Conservation (phyloP, 805 yeast species). For the Wickerhamomyces silvicola region DNA sequence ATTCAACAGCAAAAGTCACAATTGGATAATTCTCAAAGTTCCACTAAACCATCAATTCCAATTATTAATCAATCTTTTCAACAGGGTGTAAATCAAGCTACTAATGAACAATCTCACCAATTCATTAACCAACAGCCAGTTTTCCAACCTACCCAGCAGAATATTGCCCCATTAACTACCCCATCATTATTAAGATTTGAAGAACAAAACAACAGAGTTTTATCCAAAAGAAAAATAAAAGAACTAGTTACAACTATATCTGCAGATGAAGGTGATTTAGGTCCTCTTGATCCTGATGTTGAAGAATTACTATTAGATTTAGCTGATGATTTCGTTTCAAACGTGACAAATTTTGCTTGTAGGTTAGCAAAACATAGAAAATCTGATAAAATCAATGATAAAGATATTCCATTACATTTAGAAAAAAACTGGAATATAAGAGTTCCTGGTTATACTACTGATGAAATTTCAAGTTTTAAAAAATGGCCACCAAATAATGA, state of each 20-base stretch:
- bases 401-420: conserved; percentile 85
- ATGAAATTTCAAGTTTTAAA: conserved; percentile 75
- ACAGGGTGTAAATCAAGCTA: conserved; percentile 11
- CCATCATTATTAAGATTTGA: conserved; percentile 75
- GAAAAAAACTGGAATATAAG: conserved; percentile 94
- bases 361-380: conserved; percentile 92
- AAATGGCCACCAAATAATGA: conserved; percentile 61
- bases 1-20: conserved; percentile 10
- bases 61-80: too few relatives aligned
- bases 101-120: conserved; percentile 12
- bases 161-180: conserved; percentile 50
- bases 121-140: conserved; percentile 5
- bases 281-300: conserved; percentile 89
- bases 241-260: conserved; percentile 83
- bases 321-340: conserved; percentile 94
- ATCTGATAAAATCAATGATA: conserved; percentile 77
- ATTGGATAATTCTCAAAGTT: conserved; percentile 24
- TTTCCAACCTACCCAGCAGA: conserved; percentile 7
- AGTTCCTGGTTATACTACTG: conserved; percentile 88
- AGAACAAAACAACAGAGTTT: conserved; percentile 71
- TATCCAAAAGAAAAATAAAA: conserved; percentile 82
- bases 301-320: conserved; percentile 85
- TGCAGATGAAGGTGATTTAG: conserved; percentile 85
- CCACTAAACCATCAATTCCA: conserved; percentile 6
- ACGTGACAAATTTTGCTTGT: conserved; percentile 91